Percentiles rank a stretch among this genome's conserved stretches.
Conservation (phyloP, 2,329 filamentous ascomycete genomes). For the Shiraia sp. region DNA sequence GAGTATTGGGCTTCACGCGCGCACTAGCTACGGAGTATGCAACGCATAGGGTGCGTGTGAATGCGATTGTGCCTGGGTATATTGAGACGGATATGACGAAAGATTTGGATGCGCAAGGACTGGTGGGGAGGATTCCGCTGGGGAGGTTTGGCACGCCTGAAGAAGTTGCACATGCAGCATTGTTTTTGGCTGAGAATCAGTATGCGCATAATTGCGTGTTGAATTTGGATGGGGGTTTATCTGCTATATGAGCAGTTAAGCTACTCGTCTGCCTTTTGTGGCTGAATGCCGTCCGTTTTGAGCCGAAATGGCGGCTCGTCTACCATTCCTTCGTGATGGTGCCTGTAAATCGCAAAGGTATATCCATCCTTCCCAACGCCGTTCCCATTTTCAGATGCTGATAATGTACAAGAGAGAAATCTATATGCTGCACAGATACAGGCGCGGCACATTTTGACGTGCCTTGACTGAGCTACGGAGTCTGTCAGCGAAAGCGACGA, state of each 20-base stretch:
- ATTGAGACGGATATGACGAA: slow-evolving; percentile 79
- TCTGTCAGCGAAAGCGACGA: not conserved
- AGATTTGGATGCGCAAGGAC: slow-evolving; percentile 39
- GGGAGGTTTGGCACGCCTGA: slow-evolving; percentile 67
- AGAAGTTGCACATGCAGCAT: slow-evolving; percentile 80
- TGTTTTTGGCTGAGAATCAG: slow-evolving; percentile 75
- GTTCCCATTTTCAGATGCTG: not conserved
- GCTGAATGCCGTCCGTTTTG: slow-evolving; percentile 4
- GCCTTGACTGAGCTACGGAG: not conserved
- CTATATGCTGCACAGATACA: not conserved
- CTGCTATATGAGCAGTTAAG: slow-evolving; percentile 53
- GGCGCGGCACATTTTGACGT: not conserved
- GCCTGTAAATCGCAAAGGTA: slow-evolving; percentile 5
- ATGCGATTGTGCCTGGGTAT: slow-evolving; percentile 82
- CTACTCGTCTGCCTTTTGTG: not conserved
- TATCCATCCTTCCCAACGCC: slow-evolving; percentile 6
- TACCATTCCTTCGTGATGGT: not conserved
- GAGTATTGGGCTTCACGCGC: slow-evolving; percentile 72
- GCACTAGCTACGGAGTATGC: slow-evolving; percentile 67
- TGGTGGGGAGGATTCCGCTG: slow-evolving; percentile 62
- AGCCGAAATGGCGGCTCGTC: not conserved
- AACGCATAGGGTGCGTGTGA: slow-evolving; percentile 68
- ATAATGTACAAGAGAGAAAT: slow-evolving; percentile 1
- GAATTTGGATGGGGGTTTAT: slow-evolving; percentile 83
- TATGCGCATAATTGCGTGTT: slow-evolving; percentile 88